These are phyloP conservation scores for Rhodamnia argentea DNA, from an alignment of 345 rosid species.

Conservation along the genomic window DNA sequence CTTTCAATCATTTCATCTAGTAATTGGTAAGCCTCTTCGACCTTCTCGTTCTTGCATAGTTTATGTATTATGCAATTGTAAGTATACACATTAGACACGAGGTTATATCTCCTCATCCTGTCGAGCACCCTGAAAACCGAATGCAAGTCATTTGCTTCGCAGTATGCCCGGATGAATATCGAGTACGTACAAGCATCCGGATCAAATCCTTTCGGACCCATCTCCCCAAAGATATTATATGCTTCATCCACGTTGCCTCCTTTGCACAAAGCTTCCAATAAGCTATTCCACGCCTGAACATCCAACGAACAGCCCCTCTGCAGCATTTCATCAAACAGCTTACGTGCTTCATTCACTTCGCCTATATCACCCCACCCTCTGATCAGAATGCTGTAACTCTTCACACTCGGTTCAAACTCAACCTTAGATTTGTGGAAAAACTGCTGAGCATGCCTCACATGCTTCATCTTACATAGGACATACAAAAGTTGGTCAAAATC, in stretches of 20 bases:
- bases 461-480: constrained; percentile 56
- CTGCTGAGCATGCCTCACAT: constrained; percentile 47
- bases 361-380: constrained; percentile 52
- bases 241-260: constrained; percentile 58
- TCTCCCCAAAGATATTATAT: constrained; percentile 43
- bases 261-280: constrained; percentile 61
- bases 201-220: constrained; percentile 37
- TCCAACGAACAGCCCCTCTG: constrained; percentile 28
- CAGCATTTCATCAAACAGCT: constrained; percentile 74
- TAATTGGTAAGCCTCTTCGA: constrained; percentile 60
- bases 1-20: constrained; percentile 56
- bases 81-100: constrained; percentile 66
- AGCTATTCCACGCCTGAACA: constrained; percentile 56
- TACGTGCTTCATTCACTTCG: constrained; percentile 32
- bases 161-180: constrained; percentile 59
- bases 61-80: constrained; percentile 68
- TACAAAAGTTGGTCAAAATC: constrained; percentile 64
- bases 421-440: constrained; percentile 35
- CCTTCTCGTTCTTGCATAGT: constrained; percentile 53
- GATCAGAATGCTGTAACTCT: constrained; percentile 57
- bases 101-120: constrained; percentile 51
- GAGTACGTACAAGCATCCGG: constrained; percentile 63
- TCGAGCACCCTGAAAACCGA: constrained; percentile 67
- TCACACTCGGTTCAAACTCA: constrained; percentile 24
- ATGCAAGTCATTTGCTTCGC: constrained; percentile 46